Conservation (phyloP, 768 basidiomycete genomes). For the Mycena belliarum region DNA sequence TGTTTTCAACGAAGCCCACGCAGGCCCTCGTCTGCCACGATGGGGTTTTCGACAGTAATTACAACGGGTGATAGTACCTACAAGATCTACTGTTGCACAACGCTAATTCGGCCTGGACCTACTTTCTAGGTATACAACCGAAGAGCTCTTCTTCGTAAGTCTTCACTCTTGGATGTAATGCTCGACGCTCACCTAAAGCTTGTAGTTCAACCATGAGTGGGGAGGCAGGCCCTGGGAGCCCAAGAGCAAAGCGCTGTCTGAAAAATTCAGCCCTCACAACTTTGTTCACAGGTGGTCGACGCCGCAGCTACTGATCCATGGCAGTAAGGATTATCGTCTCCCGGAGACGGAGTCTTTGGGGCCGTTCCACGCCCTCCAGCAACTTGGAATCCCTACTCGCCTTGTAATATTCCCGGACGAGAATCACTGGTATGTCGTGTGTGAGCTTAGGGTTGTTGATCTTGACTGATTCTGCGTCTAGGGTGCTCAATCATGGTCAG, state of each 20-base stretch:
- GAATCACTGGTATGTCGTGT: constrained; percentile 64
- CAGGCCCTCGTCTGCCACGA: constrained; percentile 87
- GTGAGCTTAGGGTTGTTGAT: no score
- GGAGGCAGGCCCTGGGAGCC: constrained; percentile 79
- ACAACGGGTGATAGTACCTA: constrained; percentile 65
- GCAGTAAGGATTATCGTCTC: constrained; percentile 86
- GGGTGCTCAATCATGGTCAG: constrained; percentile 78
- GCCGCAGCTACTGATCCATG: constrained; percentile 82
- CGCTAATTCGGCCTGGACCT: neutral
- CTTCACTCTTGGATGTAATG: neutral
- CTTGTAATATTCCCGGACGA: constrained; percentile 87
- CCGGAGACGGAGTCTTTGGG: constrained; percentile 84
- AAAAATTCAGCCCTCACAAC: constrained; percentile 77
- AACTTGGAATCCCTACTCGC: constrained; percentile 74
- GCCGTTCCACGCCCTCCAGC: constrained; percentile 83
- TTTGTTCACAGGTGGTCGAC: constrained; percentile 85
- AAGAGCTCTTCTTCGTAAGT: constrained; percentile 88
- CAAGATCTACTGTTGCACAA: neutral
- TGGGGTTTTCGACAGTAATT: constrained; percentile 80
- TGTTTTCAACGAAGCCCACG: neutral
- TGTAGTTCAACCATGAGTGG: constrained; percentile 85
- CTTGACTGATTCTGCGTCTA: neutral
- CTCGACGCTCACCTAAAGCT: neutral
- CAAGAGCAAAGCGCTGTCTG: constrained; percentile 51
- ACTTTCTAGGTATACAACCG: constrained; percentile 64